Conservation (phyloP, 1,139 yeast genomes). For the Kodamaea plutei region DNA sequence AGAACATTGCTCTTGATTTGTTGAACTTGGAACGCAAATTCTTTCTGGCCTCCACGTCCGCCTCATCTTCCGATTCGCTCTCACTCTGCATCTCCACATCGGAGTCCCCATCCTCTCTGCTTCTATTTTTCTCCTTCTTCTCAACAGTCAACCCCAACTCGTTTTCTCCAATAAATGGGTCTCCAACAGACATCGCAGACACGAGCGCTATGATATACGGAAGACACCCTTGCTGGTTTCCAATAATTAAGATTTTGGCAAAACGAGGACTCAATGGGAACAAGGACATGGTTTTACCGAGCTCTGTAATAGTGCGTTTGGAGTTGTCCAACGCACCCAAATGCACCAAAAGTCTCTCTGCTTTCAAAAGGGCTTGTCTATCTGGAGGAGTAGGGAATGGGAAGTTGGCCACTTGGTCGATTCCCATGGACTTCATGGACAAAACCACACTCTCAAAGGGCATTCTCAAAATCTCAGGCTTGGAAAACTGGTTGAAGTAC, state of each 20-base stretch:
- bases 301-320: constrained; percentile 53
- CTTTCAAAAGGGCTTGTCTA: constrained; percentile 51
- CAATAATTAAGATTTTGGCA: constrained; percentile 83
- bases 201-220: constrained; percentile 88
- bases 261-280: constrained; percentile 95
- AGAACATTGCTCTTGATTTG: constrained; percentile 56
- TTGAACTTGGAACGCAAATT: constrained; percentile 46
- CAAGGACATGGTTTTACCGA: constrained; percentile 82
- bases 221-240: constrained; percentile 81
- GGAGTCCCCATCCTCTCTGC: constrained; percentile 16
- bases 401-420: constrained; percentile 82
- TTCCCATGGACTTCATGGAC: constrained; percentile 96
- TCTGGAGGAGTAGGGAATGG: constrained; percentile 98
- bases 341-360: constrained; percentile 63
- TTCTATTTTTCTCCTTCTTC: constrained; percentile 18
- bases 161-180: constrained; percentile 73
- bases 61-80: constrained; percentile 28
- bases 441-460: constrained; percentile 94
- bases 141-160: constrained; percentile 54
- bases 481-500: constrained; percentile 75
- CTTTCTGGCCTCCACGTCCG: constrained; percentile 37
- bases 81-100: constrained; percentile 29
- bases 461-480: constrained; percentile 90
- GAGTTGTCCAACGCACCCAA: constrained; percentile 73
- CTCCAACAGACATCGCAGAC: constrained; percentile 90